phyloP scores from a whole-genome alignment of 2,329 filamentous ascomycete species.

The Diaporthe eres region DNA sequence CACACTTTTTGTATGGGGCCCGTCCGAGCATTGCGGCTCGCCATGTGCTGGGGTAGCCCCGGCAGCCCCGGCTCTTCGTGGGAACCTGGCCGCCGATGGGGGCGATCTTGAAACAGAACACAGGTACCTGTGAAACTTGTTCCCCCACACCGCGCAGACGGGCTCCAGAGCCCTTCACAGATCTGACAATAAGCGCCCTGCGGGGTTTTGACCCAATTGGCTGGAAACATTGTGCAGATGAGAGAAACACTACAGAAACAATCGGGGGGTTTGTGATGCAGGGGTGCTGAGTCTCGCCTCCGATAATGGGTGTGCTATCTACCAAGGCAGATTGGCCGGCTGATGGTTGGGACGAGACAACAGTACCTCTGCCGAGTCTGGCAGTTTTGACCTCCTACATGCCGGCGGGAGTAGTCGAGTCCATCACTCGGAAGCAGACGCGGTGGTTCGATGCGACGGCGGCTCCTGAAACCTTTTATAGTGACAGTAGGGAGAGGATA shows the following conservation, averaged over 20 bases:
- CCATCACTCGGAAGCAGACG: conserved; percentile 7
- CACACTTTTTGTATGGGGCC: conserved; percentile 18
- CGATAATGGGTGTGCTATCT: not conserved
- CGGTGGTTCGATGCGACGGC: conserved; percentile 7
- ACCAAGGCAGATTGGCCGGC: conserved; percentile 17
- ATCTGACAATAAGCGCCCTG: conserved; percentile 21
- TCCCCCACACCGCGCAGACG: conserved; percentile 16
- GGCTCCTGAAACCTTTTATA: conserved; percentile 11
- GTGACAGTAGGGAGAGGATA: not conserved
- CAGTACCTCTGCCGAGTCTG: not conserved
- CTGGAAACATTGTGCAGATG: conserved; percentile 32
- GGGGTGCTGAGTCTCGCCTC: conserved; percentile 25
- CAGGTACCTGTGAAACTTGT: conserved; percentile 24
- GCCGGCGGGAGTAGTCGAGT: not conserved
- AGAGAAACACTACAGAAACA: conserved; percentile 29
- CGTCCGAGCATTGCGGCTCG: conserved; percentile 21
- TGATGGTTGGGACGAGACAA: conserved; percentile 6
- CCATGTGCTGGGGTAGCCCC: conserved; percentile 7
- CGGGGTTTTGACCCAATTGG: conserved; percentile 18
- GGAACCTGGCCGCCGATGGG: conserved; percentile 6
- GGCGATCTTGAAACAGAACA: conserved; percentile 32
- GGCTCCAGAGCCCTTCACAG: not conserved
- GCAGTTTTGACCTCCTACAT: not conserved
- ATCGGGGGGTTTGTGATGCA: conserved; percentile 10
- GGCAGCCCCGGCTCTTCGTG: not conserved